Base-by-base conservation (phyloP, 805 yeast species). In the Wickerhamiella brachini region DNA sequence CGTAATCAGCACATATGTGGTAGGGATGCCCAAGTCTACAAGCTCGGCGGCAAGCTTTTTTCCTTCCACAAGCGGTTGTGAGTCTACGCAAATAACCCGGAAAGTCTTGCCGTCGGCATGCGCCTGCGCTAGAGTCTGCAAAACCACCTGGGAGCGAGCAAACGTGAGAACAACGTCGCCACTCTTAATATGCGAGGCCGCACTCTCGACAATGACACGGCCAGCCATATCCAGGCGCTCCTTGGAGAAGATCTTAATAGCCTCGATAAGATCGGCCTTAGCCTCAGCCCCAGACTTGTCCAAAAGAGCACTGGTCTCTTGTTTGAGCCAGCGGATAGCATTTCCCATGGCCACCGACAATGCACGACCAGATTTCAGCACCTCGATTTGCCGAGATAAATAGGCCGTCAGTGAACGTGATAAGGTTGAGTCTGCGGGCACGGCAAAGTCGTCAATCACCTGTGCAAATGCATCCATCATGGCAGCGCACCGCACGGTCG, bases 291-390 rank as follows among this genome's bases (percentile, higher is more conserved):
- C 93, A 24, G 73, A 65, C 29, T 79, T 71, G 55, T 85, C 94
- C 52, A 88, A 81, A 47, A 90, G 78, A 44, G 77, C 74, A 0
- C 96, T 80, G 51, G 93, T 90, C 65, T 85, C 90, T 70, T 90
- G 97, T 63, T 93, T 93, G 56, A 93, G 74, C 96, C 97, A 89
- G 60, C 98, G 79, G 57, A 93, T 93, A 2, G 97, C 90, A 69
- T 89, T 93, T 50, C 98, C 98, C 98, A 93, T 93, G 0, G 95
- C 78, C 2, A 89, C 85, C 51, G 93, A 80, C 47, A 93, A 73
- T 0, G 97, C 97, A 56, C 98, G 78, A 2, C 96, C 89, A 9
- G 86, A 79, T 60, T 86, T 90, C 59, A 93, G 71, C 58, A 84
- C 86, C 64, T 90, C 98, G 57, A 93, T 93, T 68, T 93, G 98